Base-by-base conservation (phyloP, 345 rosid species). In the Camelina sativa region DNA sequence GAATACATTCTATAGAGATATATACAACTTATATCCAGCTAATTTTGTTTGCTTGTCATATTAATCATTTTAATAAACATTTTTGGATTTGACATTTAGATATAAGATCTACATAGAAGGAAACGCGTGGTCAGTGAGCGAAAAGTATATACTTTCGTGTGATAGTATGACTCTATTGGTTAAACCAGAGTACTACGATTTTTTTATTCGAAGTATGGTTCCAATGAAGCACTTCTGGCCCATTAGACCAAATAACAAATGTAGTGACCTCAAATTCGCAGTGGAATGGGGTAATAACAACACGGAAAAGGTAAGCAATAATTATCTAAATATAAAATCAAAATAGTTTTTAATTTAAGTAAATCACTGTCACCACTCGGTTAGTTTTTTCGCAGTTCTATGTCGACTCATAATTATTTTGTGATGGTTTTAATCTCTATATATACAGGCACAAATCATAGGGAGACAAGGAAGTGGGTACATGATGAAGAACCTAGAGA, bases 81-180 rank as follows among this genome's bases (percentile, higher is more conserved):
- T 43, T 34, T 58, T 43, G 40, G 22, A 55, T 35, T 19, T 40
- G 8, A 62, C 5, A 28, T 52, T 46, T 17, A 85, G 89, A 56
- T 84, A 86, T 32, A 86, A 86, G 64, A 83, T 86, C n/a, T 86
- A 86, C 44, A 74, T 86, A 56, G 87, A 86, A 83, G 89, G 89
- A 23, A 47, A 57, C 34, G 85, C 84, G 0, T 86, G 87, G 89
- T 86, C 89, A 1, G 87, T 84, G 62, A 84, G 87, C 37, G 80
- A 80, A 66, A 86, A 84, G 62, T 86, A 86, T 55, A 83, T 84
- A 12, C 52, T 86, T 28, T 80, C 87, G 25, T 86, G 89, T 46
- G 83, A 86, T 51, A 76, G 84, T 7, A 79, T 81, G 79, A 76
- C 87, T n/a, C 38, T 86, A 8, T 28, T 77, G 25, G 34, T 86